Base-by-base conservation (phyloP, 176 grass and related monocot genomes). In the Eremochloa ophiuroides region DNA sequence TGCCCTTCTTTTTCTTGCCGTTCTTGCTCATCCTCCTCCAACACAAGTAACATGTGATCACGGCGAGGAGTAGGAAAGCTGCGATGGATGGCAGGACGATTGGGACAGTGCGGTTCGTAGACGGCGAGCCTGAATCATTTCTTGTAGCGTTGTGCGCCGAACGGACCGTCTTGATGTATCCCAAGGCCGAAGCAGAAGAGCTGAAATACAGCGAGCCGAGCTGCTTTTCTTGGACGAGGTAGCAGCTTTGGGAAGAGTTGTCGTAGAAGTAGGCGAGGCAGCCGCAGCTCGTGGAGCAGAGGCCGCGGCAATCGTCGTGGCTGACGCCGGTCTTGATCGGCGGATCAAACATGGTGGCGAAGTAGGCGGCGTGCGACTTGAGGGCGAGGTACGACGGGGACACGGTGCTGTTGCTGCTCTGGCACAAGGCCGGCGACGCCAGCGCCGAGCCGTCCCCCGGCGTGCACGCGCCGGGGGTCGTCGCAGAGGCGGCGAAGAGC, bases 241-340 rank as follows among this genome's bases (percentile, higher is more conserved):
- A 88, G 68, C 95, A 98, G 20, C 44, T 83, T 38, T 28, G n/a
- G 66, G 92, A 82, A 50, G 90, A 82, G 22, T 3, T 88, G 69
- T 89, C 85, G 25, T 92, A 83, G 80, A 95, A 93, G 86, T 84
- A 98, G 39, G 86, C 86, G 12, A 88, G 63, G 67, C 95, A 98
- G 2, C 84, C 79, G 75, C 92, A 98, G 43, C 83, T 94, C 14
- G 68, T 83, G 16, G 90, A 83, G 85, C 95, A 98, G 47, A 89
- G 88, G 51, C 40, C 84, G 22, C 73, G 88, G 82, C 95, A 98
- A 0, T 55, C 73, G 14, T 84, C 64, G 10, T 41, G 48, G 42
- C 64, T 51, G 13, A 62, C 33, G 63, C 92, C 88, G 62, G 74
- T 74, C 10, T 59, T 88, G 23, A 80, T 44, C 1, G 86, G 87